Base-by-base conservation (phyloP, 2,329 filamentous ascomycete genomes). In the Ophiostoma pallidulum region DNA sequence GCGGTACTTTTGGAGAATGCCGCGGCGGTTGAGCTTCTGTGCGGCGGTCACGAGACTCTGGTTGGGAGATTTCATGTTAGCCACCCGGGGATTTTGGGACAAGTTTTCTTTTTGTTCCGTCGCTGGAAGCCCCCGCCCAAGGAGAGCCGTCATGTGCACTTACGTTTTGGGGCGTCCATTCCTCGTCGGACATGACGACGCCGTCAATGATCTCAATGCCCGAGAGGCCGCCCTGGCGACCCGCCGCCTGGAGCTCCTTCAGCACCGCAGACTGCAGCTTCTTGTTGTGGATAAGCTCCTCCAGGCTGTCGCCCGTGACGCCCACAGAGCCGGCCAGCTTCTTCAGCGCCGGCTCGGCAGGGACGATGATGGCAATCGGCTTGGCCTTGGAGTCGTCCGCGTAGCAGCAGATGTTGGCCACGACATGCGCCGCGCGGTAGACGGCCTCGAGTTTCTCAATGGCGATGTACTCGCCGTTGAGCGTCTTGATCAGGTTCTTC, bases 401-500 rank as follows among this genome's bases (percentile, higher is more conserved):
- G 52, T 76, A 74, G 19, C 76, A 71, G 62, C 74, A 77, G 52
- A 77, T 77, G 58, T 77, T 77, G 53, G 65, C 70, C 10, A 77
- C 74, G 8, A 77, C 66, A 14, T 61, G 56, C 5, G 69, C 63
- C 20, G 74, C 69, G 19, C 74, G 72, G 63, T 75, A 75, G 51
- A 74, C 62, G 16, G 72, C 72, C 62, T 75, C 72, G 48, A 75
- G 69, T 66, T 84, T 90, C 73, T 90, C 84, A 10, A 90, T 72
- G 3, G 84, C 85, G 63, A 90, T 88, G 67, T 90, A 90, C 68
- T 90, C 84, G 59, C 84, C 84, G 57, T 86, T 84, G 48, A 84
- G 72, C 3, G 84, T 89, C 78, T 90, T 90, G 67, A 89, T 82
- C 55, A 92, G 66, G 67, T 91, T 91, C 79, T 91, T 91, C 80